phyloP scores from a whole-genome alignment of 176 grass and related monocot genomes.

The Elaeis guineensis region DNA sequence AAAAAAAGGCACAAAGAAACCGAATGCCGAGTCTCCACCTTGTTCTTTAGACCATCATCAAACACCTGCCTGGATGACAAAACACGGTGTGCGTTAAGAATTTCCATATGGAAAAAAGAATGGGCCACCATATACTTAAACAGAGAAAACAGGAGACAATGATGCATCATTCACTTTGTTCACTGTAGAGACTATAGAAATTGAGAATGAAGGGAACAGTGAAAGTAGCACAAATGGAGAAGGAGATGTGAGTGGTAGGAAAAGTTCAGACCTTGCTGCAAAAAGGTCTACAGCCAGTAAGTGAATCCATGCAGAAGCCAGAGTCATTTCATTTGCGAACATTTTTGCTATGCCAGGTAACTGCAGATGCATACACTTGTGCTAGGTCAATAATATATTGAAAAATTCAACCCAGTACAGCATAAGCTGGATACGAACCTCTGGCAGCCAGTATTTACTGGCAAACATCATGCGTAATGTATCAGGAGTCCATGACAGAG shows the following conservation, averaged over 20 bases:
- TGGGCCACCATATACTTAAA: no score
- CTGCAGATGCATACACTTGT: constrained; percentile 11
- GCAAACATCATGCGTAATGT: constrained; percentile 75
- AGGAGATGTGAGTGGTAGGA: neutral
- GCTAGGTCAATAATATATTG: no score
- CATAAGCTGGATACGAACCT: constrained; percentile 34
- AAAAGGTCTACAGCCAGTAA: constrained; percentile 86
- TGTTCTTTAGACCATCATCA: constrained; percentile 79
- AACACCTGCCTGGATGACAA: constrained; percentile 77
- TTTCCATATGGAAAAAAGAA: neutral
- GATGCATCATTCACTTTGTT: no score
- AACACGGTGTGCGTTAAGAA: neutral
- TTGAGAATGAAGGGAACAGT: no score
- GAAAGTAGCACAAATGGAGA: no score
- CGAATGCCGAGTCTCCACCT: constrained; percentile 77
- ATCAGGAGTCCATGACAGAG: constrained; percentile 83
- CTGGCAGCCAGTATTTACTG: constrained; percentile 94
- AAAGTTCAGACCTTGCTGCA: constrained; percentile 49
- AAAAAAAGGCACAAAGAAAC: constrained; percentile 82
- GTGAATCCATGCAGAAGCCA: constrained; percentile 94
- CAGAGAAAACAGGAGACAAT: no score
- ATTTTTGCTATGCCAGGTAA: constrained; percentile 65
- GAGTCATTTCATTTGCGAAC: constrained; percentile 87
- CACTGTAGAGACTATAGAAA: no score
- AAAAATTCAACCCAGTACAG: neutral